These are phyloP conservation scores for Chalciporus pseudorubinellus DNA, from an alignment of 768 basidiomycete species.

Conservation along the genomic window DNA sequence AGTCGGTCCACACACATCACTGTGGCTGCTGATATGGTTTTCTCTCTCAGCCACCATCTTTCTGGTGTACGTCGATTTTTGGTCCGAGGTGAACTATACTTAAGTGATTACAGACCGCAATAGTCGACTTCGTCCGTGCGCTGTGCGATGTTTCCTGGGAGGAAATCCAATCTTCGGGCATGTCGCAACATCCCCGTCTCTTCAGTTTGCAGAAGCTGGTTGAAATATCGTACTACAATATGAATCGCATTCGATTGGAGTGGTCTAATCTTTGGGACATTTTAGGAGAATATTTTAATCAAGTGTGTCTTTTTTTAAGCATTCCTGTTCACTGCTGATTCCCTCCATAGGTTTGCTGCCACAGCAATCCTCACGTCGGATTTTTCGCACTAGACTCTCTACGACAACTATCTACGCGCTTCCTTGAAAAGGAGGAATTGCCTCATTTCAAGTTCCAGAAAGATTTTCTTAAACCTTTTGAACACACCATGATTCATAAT, in stretches of 20 bases:
- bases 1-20: slow-evolving; percentile 97
- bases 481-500: slow-evolving; percentile 97
- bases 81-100: slow-evolving; percentile 3
- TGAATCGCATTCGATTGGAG: slow-evolving; percentile 95
- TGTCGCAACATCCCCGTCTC: slow-evolving; percentile 89
- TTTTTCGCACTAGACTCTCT: slow-evolving; percentile 97
- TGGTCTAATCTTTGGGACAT: slow-evolving; percentile 99
- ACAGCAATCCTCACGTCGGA: slow-evolving; percentile 93
- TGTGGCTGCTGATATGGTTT: slow-evolving; percentile 98
- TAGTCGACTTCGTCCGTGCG: slow-evolving; percentile 96
- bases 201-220: slow-evolving; percentile 98
- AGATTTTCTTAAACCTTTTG: slow-evolving; percentile 97
- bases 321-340: slow-evolving; percentile 8
- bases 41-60: slow-evolving; percentile 91
- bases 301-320: slow-evolving; percentile 46
- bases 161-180: slow-evolving; percentile 95
- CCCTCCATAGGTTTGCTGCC: slow-evolving; percentile 83
- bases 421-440: slow-evolving; percentile 97
- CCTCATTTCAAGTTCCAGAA: slow-evolving; percentile 99
- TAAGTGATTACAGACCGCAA: slow-evolving; percentile 66
- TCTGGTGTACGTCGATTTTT: slow-evolving; percentile 71
- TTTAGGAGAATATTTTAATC: slow-evolving; percentile 97
- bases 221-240: slow-evolving; percentile 99
- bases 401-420: slow-evolving; percentile 96
- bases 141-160: slow-evolving; percentile 98